Conservation (phyloP, 176 grass and related monocot genomes). For the Triticum turgidum region DNA sequence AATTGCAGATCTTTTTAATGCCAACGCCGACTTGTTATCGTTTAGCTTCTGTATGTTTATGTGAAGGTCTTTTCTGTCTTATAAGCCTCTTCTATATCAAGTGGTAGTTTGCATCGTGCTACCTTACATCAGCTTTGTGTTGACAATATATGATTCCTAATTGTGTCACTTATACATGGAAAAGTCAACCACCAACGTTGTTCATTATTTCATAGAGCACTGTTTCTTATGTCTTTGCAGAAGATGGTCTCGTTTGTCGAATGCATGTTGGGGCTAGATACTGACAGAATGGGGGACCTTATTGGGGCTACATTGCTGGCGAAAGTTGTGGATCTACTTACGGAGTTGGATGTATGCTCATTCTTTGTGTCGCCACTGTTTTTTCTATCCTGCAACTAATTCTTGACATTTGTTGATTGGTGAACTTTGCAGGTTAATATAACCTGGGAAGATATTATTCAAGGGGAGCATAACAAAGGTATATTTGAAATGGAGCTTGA, state of each 20-base stretch:
- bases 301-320: conserved; percentile 65
- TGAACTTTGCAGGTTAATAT: conserved; percentile 70
- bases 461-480: conserved; percentile 74
- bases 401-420: conserved; percentile 21
- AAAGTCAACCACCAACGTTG: background rate
- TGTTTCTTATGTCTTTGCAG: conserved; percentile 44
- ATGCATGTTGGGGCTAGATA: conserved; percentile 77
- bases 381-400: conserved; percentile 4
- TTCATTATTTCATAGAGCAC: background rate
- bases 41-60: background rate
- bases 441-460: conserved; percentile 76
- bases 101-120: background rate
- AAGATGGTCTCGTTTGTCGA: conserved; percentile 65
- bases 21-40: background rate
- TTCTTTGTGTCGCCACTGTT: conserved; percentile 3
- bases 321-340: conserved; percentile 84
- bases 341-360: conserved; percentile 79
- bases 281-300: conserved; percentile 60
- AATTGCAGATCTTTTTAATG: background rate
- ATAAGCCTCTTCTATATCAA: background rate
- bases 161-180: background rate
- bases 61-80: background rate
- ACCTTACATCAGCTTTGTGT: background rate
- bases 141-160: background rate
- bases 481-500: conserved; percentile 97